Conservation (phyloP, 306 rosid species). For the Medicago arabica region DNA sequence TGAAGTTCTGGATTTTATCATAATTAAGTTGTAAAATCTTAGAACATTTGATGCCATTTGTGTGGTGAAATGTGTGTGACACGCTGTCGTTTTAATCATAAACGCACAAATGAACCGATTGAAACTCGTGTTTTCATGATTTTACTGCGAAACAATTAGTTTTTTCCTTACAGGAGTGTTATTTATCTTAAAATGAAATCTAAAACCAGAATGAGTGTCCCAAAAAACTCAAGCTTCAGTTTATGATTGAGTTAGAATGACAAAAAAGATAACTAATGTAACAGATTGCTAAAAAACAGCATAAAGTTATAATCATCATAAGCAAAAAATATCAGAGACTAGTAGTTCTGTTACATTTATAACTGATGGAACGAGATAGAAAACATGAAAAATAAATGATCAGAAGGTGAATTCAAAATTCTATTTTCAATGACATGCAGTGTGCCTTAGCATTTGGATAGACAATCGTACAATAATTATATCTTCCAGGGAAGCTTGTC, state of each 20-base stretch:
- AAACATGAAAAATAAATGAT: conserved; percentile 1
- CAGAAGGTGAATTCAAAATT: conserved; percentile 23
- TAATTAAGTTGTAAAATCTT: neutral
- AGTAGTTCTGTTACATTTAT: conserved; percentile 28
- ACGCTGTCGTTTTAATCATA: neutral
- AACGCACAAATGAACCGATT: neutral
- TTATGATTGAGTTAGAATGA: neutral
- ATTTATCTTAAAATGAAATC: conserved; percentile 6
- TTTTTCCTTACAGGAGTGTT: neutral
- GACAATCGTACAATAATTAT: conserved; percentile 19
- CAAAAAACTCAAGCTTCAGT: conserved; percentile 8
- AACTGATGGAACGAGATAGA: neutral
- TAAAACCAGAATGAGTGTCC: neutral
- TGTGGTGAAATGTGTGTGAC: neutral
- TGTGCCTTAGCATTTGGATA: conserved; percentile 21
- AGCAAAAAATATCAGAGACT: neutral
- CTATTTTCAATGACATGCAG: conserved; percentile 13
- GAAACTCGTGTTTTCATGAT: neutral
- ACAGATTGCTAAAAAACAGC: conserved; percentile 1
- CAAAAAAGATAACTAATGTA: conserved; percentile 10
- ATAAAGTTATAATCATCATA: neutral
- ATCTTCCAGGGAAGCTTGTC: conserved; percentile 34
- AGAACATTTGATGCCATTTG: no score
- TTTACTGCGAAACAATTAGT: neutral
- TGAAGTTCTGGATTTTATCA: neutral